phyloP scores from a whole-genome alignment of 345 rosid genomes.

The Eucalyptus dawsonii region DNA sequence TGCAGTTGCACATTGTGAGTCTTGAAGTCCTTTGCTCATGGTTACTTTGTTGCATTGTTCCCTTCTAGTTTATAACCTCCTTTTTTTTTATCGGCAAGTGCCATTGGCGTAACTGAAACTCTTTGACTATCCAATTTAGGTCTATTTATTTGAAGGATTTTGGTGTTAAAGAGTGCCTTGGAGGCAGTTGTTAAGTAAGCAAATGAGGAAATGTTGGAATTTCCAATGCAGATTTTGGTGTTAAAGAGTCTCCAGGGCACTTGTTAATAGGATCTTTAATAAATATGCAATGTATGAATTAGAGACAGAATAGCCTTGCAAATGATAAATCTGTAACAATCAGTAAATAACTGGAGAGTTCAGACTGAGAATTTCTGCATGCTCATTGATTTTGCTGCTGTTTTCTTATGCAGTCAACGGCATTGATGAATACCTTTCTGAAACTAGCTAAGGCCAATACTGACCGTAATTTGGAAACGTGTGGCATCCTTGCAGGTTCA shows the following conservation, averaged over 20 bases:
- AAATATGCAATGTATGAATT: neutral
- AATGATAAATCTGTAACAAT: neutral
- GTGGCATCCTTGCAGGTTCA: constrained; percentile 95
- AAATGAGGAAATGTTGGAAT: neutral
- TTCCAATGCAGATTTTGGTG: neutral
- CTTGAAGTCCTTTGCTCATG: neutral
- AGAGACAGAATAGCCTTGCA: neutral
- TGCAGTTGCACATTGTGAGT: constrained; percentile 90
- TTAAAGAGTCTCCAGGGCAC: neutral
- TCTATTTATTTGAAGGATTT: neutral
- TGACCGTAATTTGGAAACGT: constrained; percentile 79
- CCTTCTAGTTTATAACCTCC: neutral
- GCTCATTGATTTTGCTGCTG: neutral
- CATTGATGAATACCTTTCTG: constrained; percentile 92
- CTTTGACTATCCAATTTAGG: neutral
- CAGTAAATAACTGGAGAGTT: neutral
- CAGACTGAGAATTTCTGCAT: neutral
- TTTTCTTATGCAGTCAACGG: constrained; percentile 55
- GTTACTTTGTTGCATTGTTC: neutral
- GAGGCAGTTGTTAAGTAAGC: neutral
- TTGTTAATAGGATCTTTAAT: neutral
- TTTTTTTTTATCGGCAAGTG: neutral
- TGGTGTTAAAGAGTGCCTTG: neutral
- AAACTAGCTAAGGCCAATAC: constrained; percentile 90
- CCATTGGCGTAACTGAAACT: neutral